A percentile compares a stretch with the other conserved stretches of the same genome.
phyloP scores from a whole-genome alignment of 2,329 filamentous ascomycete species.

The Geoglossum cookeanum region DNA sequence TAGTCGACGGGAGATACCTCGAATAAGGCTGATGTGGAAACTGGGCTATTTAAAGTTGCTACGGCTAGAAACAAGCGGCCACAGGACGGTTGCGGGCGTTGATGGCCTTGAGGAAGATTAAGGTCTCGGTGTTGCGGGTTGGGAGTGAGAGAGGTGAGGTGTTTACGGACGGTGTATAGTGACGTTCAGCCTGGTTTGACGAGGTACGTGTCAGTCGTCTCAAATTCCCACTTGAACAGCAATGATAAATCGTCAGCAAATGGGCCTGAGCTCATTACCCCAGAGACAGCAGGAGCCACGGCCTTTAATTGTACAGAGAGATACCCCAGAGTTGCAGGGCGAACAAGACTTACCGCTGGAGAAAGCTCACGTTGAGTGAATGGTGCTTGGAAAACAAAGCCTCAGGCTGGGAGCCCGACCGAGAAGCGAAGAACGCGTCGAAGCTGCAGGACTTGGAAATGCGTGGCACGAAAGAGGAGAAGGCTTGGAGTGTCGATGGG shows the following conservation, averaged over 20 bases:
- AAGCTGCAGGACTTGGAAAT: background rate
- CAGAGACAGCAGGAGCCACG: background rate
- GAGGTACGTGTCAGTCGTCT: slow-evolving; percentile 2
- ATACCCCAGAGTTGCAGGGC: background rate
- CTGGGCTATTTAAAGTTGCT: background rate
- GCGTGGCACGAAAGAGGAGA: slow-evolving; percentile 1
- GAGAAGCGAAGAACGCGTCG: slow-evolving; percentile 1
- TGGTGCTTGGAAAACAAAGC: background rate
- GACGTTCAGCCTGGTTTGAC: slow-evolving; percentile 1
- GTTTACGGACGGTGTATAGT: background rate
- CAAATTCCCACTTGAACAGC: background rate
- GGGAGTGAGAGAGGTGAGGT: background rate
- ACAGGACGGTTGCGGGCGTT: background rate
- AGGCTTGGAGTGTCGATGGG: background rate
- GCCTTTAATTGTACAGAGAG: background rate
- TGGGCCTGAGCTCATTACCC: background rate
- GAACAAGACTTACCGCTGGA: background rate
- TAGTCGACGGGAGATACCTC: background rate
- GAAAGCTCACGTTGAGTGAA: background rate
- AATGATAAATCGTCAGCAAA: background rate
- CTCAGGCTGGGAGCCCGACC: slow-evolving; percentile 1
- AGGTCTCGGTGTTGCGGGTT: background rate
- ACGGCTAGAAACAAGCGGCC: background rate
- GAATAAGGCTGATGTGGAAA: background rate
- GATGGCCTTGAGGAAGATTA: background rate